A percentile compares a stretch with the other conserved stretches of the same genome.
Evolutionary conservation across 2,329 filamentous ascomycete genomes (phyloP).

Genomic region (Cytospora mali): DNA sequence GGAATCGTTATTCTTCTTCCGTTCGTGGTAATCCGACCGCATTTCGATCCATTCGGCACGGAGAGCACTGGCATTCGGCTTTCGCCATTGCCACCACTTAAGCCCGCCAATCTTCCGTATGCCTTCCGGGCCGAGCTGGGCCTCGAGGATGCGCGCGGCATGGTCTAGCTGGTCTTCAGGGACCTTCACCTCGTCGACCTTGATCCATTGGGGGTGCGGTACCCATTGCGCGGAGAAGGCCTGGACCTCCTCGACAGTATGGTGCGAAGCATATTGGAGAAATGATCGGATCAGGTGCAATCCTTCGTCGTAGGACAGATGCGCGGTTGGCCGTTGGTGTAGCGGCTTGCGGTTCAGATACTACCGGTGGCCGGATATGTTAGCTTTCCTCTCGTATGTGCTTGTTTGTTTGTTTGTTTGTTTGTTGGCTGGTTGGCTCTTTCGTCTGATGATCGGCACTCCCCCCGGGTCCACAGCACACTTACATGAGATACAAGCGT

Average conservation of each 20-base stretch:
- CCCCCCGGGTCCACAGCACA: slow-evolving; percentile 28
- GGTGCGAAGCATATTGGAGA: slow-evolving; percentile 79
- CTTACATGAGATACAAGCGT: slow-evolving; percentile 85
- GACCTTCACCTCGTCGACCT: slow-evolving; percentile 70
- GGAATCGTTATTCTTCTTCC: slow-evolving; percentile 62
- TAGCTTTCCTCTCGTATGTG: not conserved
- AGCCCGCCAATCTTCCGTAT: slow-evolving; percentile 76
- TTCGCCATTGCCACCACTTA: slow-evolving; percentile 89
- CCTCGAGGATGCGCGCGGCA: slow-evolving; percentile 68
- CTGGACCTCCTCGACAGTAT: slow-evolving; percentile 92
- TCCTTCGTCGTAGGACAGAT: slow-evolving; percentile 93
- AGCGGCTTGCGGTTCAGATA: slow-evolving; percentile 80
- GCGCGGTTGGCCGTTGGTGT: slow-evolving; percentile 79
- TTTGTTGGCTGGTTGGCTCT: not conserved
- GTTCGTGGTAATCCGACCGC: slow-evolving; percentile 75
- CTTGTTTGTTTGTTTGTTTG: not conserved
- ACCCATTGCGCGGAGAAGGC: slow-evolving; percentile 91
- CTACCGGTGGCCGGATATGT: slow-evolving; percentile 45
- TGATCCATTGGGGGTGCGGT: slow-evolving; percentile 85
- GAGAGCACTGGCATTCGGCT: slow-evolving; percentile 60
- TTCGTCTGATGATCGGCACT: not conserved
- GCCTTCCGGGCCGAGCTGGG: slow-evolving; percentile 78
- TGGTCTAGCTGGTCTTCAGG: slow-evolving; percentile 63
- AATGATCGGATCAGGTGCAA: slow-evolving; percentile 86
- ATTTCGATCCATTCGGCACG: slow-evolving; percentile 97